Evolutionary conservation across 495 filamentous ascomycete genomes (phyloP).

Genomic region (Penicillium robsamsonii): DNA sequence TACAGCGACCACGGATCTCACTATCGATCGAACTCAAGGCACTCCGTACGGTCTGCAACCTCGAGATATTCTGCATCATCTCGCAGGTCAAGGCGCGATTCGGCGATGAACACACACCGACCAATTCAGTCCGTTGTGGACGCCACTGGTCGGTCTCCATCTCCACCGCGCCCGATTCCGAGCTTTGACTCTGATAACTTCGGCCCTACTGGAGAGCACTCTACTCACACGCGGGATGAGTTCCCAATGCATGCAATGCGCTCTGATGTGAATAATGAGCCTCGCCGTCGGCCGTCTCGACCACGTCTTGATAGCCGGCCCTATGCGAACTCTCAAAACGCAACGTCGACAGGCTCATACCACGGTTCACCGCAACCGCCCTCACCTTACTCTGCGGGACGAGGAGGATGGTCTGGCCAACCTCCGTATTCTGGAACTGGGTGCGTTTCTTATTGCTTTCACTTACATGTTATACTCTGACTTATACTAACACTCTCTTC

Average conservation of each 20-base stretch:
- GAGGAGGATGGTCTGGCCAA: slow-evolving; percentile 57
- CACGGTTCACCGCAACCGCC: slow-evolving; percentile 65
- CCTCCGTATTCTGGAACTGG: slow-evolving; percentile 56
- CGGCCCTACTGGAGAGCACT: slow-evolving; percentile 23
- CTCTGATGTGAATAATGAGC: slow-evolving; percentile 31
- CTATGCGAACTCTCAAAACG: slow-evolving; percentile 56
- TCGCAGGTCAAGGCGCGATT: slow-evolving; percentile 22
- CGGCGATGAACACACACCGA: slow-evolving; percentile 34
- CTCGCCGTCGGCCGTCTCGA: slow-evolving; percentile 30
- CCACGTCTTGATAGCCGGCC: slow-evolving; percentile 46
- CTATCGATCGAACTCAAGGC: slow-evolving; percentile 35
- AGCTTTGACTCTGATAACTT: slow-evolving; percentile 35
- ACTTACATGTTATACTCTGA: slow-evolving; percentile 12
- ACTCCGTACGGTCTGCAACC: slow-evolving; percentile 33
- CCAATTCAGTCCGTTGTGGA: slow-evolving; percentile 28
- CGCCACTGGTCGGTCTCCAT: slow-evolving; percentile 33
- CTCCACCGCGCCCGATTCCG: slow-evolving; percentile 39
- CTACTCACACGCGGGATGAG: slow-evolving; percentile 28
- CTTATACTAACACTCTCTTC: slow-evolving; percentile 21
- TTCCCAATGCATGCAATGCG: slow-evolving; percentile 40
- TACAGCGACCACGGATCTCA: slow-evolving; percentile 32
- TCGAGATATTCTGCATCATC: slow-evolving; percentile 36
- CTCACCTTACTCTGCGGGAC: slow-evolving; percentile 59
- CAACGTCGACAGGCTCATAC: slow-evolving; percentile 58
- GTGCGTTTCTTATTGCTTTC: slow-evolving; percentile 40